A percentile compares a stretch with the other conserved stretches of the same genome.
These are phyloP conservation scores for Scenedesmus sp. DNA, from an alignment of 163 green algal species.

Conservation along the genomic window DNA sequence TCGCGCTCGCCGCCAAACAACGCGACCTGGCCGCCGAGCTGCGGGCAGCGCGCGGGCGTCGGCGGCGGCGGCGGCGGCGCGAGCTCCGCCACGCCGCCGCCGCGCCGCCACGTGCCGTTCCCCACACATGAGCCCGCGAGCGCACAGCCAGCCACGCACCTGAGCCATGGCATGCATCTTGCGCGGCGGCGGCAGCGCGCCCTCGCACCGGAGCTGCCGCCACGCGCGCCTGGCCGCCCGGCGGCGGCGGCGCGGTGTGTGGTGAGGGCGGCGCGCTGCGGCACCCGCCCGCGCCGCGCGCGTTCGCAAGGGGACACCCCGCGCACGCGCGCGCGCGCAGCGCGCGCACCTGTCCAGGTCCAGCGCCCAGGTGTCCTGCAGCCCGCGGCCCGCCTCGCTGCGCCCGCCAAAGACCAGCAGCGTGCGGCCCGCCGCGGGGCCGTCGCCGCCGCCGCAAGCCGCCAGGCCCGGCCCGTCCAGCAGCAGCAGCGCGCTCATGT, in stretches of 20 bases:
- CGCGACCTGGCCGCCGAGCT: conserved; percentile 32
- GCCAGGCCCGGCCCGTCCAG: conserved; percentile 15
- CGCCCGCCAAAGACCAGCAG: conserved; percentile 67
- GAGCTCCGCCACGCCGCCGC: background rate
- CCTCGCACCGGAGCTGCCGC: conserved; percentile 41
- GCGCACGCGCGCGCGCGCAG: too few species aligned
- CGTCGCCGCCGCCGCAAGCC: too few species aligned
- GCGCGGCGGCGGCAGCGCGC: conserved; percentile 28
- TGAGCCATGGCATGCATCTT: conserved; percentile 56
- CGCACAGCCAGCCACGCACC: conserved; percentile 32
- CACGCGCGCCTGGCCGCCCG: conserved; percentile 39
- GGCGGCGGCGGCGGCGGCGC: too few species aligned
- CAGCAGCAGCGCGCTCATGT: conserved; percentile 59
- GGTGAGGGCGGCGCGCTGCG: too few species aligned
- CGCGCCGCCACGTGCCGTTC: background rate
- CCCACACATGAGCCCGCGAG: too few species aligned
- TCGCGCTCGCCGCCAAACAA: conserved; percentile 64
- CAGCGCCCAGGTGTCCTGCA: conserved; percentile 57
- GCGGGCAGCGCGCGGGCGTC: background rate
- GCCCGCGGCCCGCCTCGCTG: conserved; percentile 45
- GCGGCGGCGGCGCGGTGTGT: too few species aligned
- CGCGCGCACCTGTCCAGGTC: conserved; percentile 56
- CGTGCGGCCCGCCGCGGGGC: too few species aligned
- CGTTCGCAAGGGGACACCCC: too few species aligned
- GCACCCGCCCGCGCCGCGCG: too few species aligned